These are phyloP conservation scores for Cardamine occulta DNA, from an alignment of 345 rosid genomes.

Conservation along the genomic window DNA sequence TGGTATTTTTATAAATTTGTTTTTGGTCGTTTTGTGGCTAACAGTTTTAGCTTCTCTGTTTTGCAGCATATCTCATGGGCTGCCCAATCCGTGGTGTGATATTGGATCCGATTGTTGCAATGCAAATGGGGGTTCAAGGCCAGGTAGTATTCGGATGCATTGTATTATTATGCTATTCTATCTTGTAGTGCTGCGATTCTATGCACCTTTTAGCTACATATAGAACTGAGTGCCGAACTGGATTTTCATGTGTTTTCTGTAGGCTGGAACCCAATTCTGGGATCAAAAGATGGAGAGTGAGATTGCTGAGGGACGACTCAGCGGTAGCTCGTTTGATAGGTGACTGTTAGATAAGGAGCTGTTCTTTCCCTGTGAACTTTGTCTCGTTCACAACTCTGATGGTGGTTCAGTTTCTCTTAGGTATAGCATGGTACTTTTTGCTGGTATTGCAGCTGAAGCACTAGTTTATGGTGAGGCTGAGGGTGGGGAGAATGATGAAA, in stretches of 20 bases:
- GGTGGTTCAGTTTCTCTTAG: conserved; percentile 48
- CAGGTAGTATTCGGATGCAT: conserved; percentile 56
- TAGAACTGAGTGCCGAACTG: not conserved
- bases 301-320: conserved; percentile 79
- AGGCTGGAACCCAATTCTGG: conserved; percentile 99
- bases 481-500: conserved; percentile 98
- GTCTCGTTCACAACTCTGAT: conserved; percentile 20
- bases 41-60: conserved; percentile 8
- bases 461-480: conserved; percentile 92
- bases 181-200: not conserved
- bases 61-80: conserved; percentile 91
- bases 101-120: conserved; percentile 83
- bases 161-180: not conserved
- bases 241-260: conserved; percentile 18
- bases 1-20: not conserved
- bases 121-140: conserved; percentile 96
- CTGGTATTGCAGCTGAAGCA: conserved; percentile 97
- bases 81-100: conserved; percentile 97
- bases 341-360: conserved; percentile 9
- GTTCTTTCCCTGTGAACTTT: conserved; percentile 5
- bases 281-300: conserved; percentile 87
- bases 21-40: conserved; percentile 4
- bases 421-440: conserved; percentile 94
- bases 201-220: conserved; percentile 18
- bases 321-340: conserved; percentile 86